phyloP scores from a whole-genome alignment of 345 rosid species.

The Eucalyptus tenuipes region DNA sequence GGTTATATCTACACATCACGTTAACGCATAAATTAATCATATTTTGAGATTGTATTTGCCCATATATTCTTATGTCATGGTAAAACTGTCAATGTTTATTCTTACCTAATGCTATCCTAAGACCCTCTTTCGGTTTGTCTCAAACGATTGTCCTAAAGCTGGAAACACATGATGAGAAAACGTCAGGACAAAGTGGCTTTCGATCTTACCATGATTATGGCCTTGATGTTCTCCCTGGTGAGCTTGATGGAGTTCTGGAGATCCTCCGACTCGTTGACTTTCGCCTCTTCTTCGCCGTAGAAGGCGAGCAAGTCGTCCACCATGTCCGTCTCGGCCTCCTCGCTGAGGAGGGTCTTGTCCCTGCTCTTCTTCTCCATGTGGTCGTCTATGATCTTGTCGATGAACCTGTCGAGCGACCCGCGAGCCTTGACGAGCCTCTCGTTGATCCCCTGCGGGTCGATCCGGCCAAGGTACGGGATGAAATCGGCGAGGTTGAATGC shows the following conservation, averaged over 20 bases:
- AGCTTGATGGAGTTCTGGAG: conserved; percentile 50
- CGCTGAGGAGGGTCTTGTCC: background rate
- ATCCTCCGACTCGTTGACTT: conserved; percentile 36
- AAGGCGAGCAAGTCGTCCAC: conserved; percentile 82
- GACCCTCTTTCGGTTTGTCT: background rate
- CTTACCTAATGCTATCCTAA: background rate
- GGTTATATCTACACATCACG: background rate
- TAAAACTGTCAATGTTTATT: background rate
- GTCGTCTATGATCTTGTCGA: conserved; percentile 64
- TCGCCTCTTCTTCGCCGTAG: conserved; percentile 46
- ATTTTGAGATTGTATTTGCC: background rate
- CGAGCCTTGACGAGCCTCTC: conserved; percentile 56
- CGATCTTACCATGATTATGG: conserved; percentile 71
- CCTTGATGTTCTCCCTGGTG: conserved; percentile 75
- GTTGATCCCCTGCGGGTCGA: conserved; percentile 64
- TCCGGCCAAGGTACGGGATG: conserved; percentile 54
- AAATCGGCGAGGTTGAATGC: conserved; percentile 87
- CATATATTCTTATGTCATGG: background rate
- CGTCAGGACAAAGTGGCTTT: background rate
- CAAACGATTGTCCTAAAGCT: background rate
- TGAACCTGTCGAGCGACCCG: conserved; percentile 49
- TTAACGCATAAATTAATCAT: background rate
- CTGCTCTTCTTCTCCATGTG: conserved; percentile 40
- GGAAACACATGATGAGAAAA: background rate
- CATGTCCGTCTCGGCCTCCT: conserved; percentile 49